Base-by-base conservation (phyloP, 1,139 yeast species). In the Protomyces inundatus region DNA sequence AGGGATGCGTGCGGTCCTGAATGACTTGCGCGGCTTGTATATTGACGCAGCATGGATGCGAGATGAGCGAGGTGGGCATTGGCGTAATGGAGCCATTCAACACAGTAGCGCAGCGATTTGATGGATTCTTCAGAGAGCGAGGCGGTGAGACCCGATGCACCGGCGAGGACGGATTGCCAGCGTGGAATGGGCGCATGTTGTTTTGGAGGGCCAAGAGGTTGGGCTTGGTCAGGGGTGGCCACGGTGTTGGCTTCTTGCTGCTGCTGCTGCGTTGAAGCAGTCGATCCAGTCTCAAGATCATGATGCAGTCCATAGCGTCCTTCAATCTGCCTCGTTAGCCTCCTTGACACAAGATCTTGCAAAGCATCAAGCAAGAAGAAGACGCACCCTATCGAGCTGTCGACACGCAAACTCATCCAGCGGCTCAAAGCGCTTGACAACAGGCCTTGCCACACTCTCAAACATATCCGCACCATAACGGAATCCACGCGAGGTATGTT, bases 51-150 rank as follows among this genome's bases (percentile, higher is more conserved):
- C 10, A 42, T 14, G 91, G 59, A 88, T 77, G 64, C 79, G 81
- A 64, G 76, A 76, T n/a, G 88, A 87, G 71, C 87, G 86, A 51
- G 80, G 67, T 85, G 87, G 67, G 84, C 86, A 71, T 87, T 89
- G 6, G 96, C 96, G 55, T 88, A 79, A 71, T 86, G 84, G 66
- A 89, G 78, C 67, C 90, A 77, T 67, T 87, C 89, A 64, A 89
- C 77, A 69, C 95, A 86, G 65, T 89, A 85, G 59, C 88, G 83
- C 61, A 89, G 74, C 67, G 90, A 80, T 69, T 84, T 84, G 67
- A 85, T 84, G 3, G 90, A 85, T 70, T 88, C 95, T 61, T 80
- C 79, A 0, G 86, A 80, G 71, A 83, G 76, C 55, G 82, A 70
- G 6, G 79, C 79, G 4, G 67, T 62, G 52, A 79, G 70, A 9